Evolutionary conservation across 1,139 yeast genomes (phyloP).

Genomic region (Insectozyma bohioensis): DNA sequence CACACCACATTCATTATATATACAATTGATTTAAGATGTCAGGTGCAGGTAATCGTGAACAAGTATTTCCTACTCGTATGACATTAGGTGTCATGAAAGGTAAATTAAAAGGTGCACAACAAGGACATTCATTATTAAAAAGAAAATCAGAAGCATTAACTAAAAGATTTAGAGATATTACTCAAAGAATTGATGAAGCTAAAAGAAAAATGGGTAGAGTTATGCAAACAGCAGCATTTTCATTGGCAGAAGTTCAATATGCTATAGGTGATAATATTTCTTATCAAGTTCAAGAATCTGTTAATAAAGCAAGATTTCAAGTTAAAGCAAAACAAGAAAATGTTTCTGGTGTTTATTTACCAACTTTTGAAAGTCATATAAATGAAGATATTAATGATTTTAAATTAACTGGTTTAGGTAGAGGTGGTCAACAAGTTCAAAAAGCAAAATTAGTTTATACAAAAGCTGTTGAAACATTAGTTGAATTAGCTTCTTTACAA

Average conservation of each 20-base stretch:
- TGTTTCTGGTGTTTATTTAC: constrained; percentile 92
- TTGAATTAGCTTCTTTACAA: constrained; percentile 90
- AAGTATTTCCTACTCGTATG: constrained; percentile 96
- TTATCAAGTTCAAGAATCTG: constrained; percentile 94
- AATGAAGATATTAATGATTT: constrained; percentile 88
- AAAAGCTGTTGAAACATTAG: constrained; percentile 93
- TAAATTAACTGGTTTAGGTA: constrained; percentile 92
- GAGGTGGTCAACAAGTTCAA: constrained; percentile 98
- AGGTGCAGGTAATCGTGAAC: constrained; percentile 65
- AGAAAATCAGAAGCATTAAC: constrained; percentile 97
- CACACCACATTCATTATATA: no score
- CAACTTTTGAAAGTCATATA: constrained; percentile 84
- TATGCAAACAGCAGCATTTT: constrained; percentile 97
- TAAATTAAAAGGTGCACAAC: constrained; percentile 95
- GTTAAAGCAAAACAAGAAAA: constrained; percentile 93
- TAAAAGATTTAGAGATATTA: constrained; percentile 92
- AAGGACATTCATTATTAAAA: constrained; percentile 90
- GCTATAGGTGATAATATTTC: constrained; percentile 96
- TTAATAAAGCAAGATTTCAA: constrained; percentile 84
- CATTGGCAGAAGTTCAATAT: constrained; percentile 93
- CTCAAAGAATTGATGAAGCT: constrained; percentile 91
- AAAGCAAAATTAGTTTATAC: constrained; percentile 91
- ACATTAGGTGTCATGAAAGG: constrained; percentile 93
- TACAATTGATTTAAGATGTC: constrained; percentile 28
- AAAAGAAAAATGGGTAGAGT: constrained; percentile 97